Evolutionary conservation across 495 filamentous ascomycete genomes (phyloP).

Genomic region (Penicillium maclennaniae): DNA sequence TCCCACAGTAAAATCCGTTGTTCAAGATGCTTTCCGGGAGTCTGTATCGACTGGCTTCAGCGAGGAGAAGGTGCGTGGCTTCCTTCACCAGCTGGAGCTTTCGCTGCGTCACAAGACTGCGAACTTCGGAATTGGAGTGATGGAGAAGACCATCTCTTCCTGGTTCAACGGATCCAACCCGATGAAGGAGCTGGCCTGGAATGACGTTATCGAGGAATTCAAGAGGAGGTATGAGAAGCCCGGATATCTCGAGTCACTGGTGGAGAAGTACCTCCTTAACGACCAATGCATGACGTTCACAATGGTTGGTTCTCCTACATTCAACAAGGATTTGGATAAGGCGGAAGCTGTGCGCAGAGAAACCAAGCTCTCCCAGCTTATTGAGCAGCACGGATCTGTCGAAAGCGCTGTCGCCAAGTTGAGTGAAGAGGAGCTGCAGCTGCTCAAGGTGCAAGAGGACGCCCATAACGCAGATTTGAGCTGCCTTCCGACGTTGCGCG

Average conservation of each 20-base stretch:
- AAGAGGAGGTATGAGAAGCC: constrained; percentile 65
- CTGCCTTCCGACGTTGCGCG: constrained; percentile 81
- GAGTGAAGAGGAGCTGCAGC: constrained; percentile 69
- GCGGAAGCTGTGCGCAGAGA: constrained; percentile 72
- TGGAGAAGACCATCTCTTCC: constrained; percentile 78
- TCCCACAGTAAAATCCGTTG: constrained; percentile 66
- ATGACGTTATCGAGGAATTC: constrained; percentile 78
- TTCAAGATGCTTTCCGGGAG: constrained; percentile 64
- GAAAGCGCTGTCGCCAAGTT: constrained; percentile 65
- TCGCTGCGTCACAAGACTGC: constrained; percentile 90
- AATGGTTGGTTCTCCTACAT: constrained; percentile 80
- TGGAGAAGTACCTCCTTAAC: constrained; percentile 88
- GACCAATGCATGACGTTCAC: constrained; percentile 86
- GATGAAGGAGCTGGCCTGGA: constrained; percentile 84
- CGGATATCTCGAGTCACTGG: constrained; percentile 75
- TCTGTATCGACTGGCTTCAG: constrained; percentile 74
- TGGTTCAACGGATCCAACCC: constrained; percentile 97
- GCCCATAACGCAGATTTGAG: constrained; percentile 78
- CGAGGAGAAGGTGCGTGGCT: constrained; percentile 81
- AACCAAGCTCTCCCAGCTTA: constrained; percentile 63
- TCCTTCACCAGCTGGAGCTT: constrained; percentile 89
- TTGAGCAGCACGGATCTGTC: constrained; percentile 64
- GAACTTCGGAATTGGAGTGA: constrained; percentile 85
- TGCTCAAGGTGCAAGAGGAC: constrained; percentile 76
- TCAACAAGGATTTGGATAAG: constrained; percentile 65